Evolutionary conservation across 352 stramenopile species (phyloP).

Genomic region (Thraustochytrium sp.): DNA sequence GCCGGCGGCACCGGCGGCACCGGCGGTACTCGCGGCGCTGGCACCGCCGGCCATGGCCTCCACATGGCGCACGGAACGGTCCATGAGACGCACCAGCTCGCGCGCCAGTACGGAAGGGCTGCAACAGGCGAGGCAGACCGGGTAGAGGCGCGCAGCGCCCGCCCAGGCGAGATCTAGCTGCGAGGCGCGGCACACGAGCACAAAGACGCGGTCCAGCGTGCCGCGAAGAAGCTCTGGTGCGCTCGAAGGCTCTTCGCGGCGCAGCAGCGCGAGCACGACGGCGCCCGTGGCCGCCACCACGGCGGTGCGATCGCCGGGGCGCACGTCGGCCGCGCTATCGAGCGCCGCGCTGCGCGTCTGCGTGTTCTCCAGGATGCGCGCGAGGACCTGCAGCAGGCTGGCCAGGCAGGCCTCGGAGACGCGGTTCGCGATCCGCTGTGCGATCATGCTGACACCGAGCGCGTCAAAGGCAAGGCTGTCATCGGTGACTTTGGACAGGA

Average conservation of each 20-base stretch:
- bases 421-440: neutral
- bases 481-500: slow-evolving; percentile 6
- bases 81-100: neutral
- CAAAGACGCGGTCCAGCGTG: neutral
- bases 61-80: neutral
- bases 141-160: neutral
- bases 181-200: neutral
- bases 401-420: neutral
- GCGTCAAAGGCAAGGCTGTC: neutral
- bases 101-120: neutral
- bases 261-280: neutral
- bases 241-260: neutral
- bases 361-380: neutral
- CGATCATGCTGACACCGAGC: neutral
- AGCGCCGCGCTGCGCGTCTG: neutral
- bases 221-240: neutral
- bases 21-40: neutral
- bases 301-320: neutral
- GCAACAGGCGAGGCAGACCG: neutral
- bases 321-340: neutral
- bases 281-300: neutral
- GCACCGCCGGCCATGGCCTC: neutral
- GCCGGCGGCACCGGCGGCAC: neutral
- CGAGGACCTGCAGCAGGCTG: slow-evolving; percentile 1
- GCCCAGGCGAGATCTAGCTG: neutral